Evolutionary conservation across 164 flowering plant species (phyloP).

Genomic region (Piper betle): DNA sequence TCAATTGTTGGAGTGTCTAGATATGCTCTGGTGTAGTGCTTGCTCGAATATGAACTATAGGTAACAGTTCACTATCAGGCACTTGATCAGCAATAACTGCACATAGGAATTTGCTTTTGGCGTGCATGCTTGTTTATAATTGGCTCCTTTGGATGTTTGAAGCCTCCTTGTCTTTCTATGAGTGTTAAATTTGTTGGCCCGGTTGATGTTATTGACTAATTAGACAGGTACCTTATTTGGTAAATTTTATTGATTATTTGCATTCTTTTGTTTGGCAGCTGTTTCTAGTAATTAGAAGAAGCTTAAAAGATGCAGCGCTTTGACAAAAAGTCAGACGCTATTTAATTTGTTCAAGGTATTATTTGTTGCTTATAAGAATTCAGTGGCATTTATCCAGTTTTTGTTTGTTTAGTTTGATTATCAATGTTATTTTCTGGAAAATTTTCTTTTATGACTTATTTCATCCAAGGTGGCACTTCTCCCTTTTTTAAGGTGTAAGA

Average conservation of each 20-base stretch:
- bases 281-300: constrained; percentile 81
- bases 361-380: not conserved
- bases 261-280: constrained; percentile 26
- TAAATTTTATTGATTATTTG: not conserved
- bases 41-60: not conserved
- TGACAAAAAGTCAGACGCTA: constrained; percentile 86
- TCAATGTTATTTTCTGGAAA: too few relatives aligned
- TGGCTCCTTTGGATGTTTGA: not conserved
- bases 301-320: constrained; percentile 91
- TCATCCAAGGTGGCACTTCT: too few relatives aligned
- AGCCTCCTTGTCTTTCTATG: not conserved
- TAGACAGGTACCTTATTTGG: not conserved
- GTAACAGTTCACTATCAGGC: too few relatives aligned
- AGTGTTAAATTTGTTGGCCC: not conserved
- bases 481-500: not conserved
- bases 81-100: too few relatives aligned
- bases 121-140: not conserved
- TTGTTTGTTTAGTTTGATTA: too few relatives aligned
- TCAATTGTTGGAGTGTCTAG: not conserved
- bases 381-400: too few relatives aligned
- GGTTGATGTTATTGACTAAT: not conserved
- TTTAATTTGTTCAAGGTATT: constrained; percentile 79
- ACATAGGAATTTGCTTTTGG: too few relatives aligned
- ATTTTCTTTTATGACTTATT: too few relatives aligned
- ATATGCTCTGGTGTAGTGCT: not conserved